Percentiles rank a stretch among this genome's conserved stretches.
Evolutionary conservation across 2,329 filamentous ascomycete genomes (phyloP).

Genomic region (Bipolaris oryzae): DNA sequence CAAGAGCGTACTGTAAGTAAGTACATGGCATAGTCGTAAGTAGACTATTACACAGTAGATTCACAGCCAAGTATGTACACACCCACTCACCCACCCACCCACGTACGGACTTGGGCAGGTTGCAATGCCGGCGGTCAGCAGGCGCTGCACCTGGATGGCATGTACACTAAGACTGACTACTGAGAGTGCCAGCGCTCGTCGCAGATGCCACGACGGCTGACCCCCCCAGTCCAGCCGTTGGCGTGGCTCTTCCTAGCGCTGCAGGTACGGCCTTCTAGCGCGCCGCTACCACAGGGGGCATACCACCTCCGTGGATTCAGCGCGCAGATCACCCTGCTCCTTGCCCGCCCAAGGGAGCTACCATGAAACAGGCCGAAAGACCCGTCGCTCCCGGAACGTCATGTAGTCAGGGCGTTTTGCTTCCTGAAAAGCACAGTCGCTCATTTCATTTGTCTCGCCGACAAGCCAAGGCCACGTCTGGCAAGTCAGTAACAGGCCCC

Average conservation of each 20-base stretch:
- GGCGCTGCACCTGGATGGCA: not conserved
- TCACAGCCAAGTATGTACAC: too few relatives aligned
- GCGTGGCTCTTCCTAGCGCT: conserved; percentile 22
- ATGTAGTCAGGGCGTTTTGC: conserved; percentile 46
- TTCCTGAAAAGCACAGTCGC: conserved; percentile 43
- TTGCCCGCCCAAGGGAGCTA: conserved; percentile 35
- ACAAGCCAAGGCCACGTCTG: conserved; percentile 41
- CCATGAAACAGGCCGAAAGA: conserved; percentile 48
- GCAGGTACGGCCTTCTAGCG: conserved; percentile 32
- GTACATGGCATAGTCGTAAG: too few relatives aligned
- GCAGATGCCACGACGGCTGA: not conserved
- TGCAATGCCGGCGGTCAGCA: not conserved
- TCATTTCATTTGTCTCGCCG: conserved; percentile 50
- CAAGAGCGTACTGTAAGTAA: too few relatives aligned
- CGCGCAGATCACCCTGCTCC: conserved; percentile 39
- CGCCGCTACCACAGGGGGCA: conserved; percentile 21
- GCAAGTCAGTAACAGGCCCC: conserved; percentile 38
- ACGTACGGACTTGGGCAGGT: not conserved
- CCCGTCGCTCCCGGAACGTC: conserved; percentile 49
- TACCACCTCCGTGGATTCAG: conserved; percentile 34
- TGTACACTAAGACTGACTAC: not conserved
- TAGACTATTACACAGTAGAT: too few relatives aligned
- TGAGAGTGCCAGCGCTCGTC: conserved; percentile 8
- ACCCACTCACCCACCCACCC: too few relatives aligned
- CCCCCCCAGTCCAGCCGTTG: conserved; percentile 30